Evolutionary conservation across 2,329 filamentous ascomycete species (phyloP).

Genomic region (Exophiala bonariae): DNA sequence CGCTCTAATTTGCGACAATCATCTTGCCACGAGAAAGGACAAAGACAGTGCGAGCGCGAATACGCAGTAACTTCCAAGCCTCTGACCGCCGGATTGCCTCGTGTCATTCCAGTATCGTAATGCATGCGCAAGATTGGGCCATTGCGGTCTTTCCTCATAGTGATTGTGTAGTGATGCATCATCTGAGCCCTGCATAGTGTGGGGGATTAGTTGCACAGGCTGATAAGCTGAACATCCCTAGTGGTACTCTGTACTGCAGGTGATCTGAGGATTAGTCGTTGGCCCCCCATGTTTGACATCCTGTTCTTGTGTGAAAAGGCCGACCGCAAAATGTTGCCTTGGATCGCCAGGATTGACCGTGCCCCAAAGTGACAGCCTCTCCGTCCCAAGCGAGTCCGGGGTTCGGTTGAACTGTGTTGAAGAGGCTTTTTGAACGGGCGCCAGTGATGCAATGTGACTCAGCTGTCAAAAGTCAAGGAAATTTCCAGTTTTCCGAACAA

Average conservation of each 20-base stretch:
- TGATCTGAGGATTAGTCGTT: not conserved
- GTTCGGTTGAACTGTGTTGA: not conserved
- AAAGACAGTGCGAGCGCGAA: no score
- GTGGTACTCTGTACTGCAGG: not conserved
- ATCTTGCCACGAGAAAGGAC: no score
- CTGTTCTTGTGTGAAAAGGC: not conserved
- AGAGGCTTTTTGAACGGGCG: not conserved
- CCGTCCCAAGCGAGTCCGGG: constrained; percentile 13
- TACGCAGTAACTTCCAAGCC: no score
- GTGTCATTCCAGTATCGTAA: no score
- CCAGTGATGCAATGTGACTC: constrained; percentile 18
- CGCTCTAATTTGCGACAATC: no score
- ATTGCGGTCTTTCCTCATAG: no score
- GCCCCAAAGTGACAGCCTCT: not conserved
- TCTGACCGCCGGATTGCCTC: no score
- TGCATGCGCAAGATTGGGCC: no score
- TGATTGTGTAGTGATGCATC: constrained; percentile 2
- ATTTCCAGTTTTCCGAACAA: no score
- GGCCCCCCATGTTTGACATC: constrained; percentile 2
- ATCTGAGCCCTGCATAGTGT: constrained; percentile 18
- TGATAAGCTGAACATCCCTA: constrained; percentile 9
- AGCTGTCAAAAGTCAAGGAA: constrained; percentile 4
- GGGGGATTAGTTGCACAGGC: constrained; percentile 16
- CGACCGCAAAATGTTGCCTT: no score
- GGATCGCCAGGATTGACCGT: not conserved